phyloP scores from a whole-genome alignment of 148 eudicot species.

The Selenicereus undatus region DNA sequence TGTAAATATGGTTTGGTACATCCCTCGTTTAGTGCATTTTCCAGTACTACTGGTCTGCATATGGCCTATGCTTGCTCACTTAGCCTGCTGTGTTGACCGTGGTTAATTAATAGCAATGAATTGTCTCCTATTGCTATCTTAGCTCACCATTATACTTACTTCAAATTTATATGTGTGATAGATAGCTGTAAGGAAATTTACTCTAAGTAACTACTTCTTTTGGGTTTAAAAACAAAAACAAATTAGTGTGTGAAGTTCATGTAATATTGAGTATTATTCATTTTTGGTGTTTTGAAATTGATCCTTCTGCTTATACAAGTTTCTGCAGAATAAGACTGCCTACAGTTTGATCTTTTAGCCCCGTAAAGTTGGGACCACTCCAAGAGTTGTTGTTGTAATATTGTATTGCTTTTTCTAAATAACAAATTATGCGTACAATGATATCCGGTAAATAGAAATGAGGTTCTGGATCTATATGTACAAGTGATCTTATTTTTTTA shows the following conservation, averaged over 20 bases:
- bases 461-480: background rate
- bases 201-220: background rate
- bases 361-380: too few species aligned
- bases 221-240: too few species aligned
- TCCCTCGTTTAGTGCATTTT: constrained; percentile 15
- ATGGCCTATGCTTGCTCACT: constrained; percentile 11
- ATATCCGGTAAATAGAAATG: background rate
- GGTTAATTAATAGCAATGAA: background rate
- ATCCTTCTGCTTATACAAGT: too few species aligned
- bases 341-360: too few species aligned
- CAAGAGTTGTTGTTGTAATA: too few species aligned
- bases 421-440: too few species aligned
- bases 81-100: constrained; percentile 3
- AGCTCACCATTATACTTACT: background rate
- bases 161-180: background rate
- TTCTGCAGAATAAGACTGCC: too few species aligned
- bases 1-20: constrained; percentile 16
- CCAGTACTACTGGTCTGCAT: background rate
- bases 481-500: too few species aligned
- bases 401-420: too few species aligned
- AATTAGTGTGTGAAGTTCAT: too few species aligned
- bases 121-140: background rate
- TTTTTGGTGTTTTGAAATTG: too few species aligned
- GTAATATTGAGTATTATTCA: too few species aligned
- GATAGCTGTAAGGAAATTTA: background rate